Percentiles rank a stretch among this genome's conserved stretches.
phyloP scores from a whole-genome alignment of 1,139 yeast species.

The Debaryomycetaceae sp. region DNA sequence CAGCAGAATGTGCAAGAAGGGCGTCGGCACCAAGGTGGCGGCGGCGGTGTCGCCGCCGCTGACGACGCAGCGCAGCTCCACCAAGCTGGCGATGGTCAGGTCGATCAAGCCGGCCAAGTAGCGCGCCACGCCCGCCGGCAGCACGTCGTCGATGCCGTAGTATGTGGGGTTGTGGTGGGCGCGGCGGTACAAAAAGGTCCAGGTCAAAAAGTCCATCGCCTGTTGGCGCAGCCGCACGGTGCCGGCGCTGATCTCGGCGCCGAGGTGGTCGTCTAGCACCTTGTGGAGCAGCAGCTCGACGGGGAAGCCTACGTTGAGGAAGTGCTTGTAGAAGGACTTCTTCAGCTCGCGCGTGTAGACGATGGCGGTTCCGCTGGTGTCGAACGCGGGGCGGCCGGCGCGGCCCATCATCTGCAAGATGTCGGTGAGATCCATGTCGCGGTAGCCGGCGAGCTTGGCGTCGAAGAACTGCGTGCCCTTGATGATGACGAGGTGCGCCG shows the following conservation, averaged over 20 bases:
- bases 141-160: slow-evolving; percentile 76
- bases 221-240: slow-evolving; percentile 79
- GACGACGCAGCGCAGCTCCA: slow-evolving; percentile 68
- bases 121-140: slow-evolving; percentile 61
- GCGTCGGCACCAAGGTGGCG: slow-evolving; percentile 58
- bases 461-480: slow-evolving; percentile 92
- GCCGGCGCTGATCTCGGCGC: slow-evolving; percentile 93
- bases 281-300: slow-evolving; percentile 94
- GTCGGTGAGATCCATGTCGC: slow-evolving; percentile 91
- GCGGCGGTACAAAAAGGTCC: slow-evolving; percentile 92
- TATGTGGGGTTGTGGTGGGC: slow-evolving; percentile 95
- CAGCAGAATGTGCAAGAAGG: slow-evolving; percentile 80
- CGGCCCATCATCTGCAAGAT: slow-evolving; percentile 88
- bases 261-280: slow-evolving; percentile 89
- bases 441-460: slow-evolving; percentile 72
- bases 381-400: slow-evolving; percentile 97
- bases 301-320: slow-evolving; percentile 92
- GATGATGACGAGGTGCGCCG: slow-evolving; percentile 89
- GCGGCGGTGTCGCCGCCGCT: slow-evolving; percentile 38
- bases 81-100: slow-evolving; percentile 59
- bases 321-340: slow-evolving; percentile 89
- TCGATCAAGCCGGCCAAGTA: slow-evolving; percentile 76
- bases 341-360: slow-evolving; percentile 91
- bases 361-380: slow-evolving; percentile 91
- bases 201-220: slow-evolving; percentile 87